phyloP scores from a whole-genome alignment of 495 filamentous ascomycete species.

The Xylaria castorea region DNA sequence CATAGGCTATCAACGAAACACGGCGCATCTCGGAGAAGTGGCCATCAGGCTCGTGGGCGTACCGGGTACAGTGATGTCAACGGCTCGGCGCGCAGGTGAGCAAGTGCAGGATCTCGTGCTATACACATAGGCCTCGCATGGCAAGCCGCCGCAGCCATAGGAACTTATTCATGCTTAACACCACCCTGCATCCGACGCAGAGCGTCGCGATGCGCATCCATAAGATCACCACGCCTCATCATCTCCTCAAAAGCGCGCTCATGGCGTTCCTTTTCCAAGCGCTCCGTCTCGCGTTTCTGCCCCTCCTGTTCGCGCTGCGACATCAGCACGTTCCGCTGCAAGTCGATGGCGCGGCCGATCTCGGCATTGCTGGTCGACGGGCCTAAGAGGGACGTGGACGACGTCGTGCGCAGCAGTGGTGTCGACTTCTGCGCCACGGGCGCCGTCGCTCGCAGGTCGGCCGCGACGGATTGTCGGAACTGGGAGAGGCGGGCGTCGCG shows the following conservation, averaged over 20 bases:
- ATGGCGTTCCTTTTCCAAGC: constrained; percentile 50
- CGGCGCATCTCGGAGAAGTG: too few relatives aligned
- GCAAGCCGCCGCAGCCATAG: background rate
- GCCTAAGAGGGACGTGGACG: constrained; percentile 28
- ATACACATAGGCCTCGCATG: constrained; percentile 70
- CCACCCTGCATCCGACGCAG: constrained; percentile 73
- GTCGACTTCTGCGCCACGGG: constrained; percentile 41
- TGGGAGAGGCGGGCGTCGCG: constrained; percentile 70
- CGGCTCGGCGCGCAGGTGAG: constrained; percentile 77
- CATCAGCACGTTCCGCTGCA: constrained; percentile 51
- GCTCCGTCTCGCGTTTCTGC: constrained; percentile 51
- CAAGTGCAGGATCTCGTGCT: constrained; percentile 78
- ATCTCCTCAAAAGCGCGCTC: constrained; percentile 70
- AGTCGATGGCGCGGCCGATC: constrained; percentile 48
- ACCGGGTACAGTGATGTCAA: constrained; percentile 74
- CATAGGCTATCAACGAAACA: constrained; percentile 71
- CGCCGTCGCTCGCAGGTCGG: constrained; percentile 61
- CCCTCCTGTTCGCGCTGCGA: constrained; percentile 56
- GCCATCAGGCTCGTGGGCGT: too few relatives aligned
- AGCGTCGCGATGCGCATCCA: constrained; percentile 79
- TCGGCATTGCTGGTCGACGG: constrained; percentile 38
- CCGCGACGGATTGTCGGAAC: constrained; percentile 76
- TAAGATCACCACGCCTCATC: constrained; percentile 78
- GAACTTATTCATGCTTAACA: constrained; percentile 19
- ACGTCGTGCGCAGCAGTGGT: constrained; percentile 50